Conservation (phyloP, 2,329 filamentous ascomycete genomes). For the Phyllosticta capitalensis region DNA sequence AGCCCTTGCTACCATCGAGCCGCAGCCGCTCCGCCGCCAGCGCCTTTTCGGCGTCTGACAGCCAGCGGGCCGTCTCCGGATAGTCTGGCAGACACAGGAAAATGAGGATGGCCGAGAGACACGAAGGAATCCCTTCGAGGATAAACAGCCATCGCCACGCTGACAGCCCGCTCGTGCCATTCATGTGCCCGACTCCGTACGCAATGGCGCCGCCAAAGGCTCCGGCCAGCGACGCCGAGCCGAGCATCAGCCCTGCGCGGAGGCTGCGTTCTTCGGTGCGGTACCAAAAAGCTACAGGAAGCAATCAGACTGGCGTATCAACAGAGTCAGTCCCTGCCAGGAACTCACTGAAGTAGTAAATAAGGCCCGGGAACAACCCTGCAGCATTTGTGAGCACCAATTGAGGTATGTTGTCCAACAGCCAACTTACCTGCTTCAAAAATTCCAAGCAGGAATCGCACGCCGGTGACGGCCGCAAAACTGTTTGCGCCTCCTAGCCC, state of each 20-base stretch:
- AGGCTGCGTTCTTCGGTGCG: constrained; percentile 46
- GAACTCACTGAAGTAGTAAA: constrained; percentile 41
- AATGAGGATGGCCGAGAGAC: constrained; percentile 29
- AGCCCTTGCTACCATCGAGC: constrained; percentile 33
- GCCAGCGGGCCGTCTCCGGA: constrained; percentile 38
- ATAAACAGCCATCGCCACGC: constrained; percentile 34
- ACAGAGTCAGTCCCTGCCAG: neutral
- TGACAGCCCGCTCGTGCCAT: constrained; percentile 23
- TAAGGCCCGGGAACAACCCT: constrained; percentile 18
- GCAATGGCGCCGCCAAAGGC: constrained; percentile 48
- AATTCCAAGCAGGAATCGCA: constrained; percentile 33
- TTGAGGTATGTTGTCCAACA: neutral
- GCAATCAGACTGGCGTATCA: neutral
- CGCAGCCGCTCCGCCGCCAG: constrained; percentile 33
- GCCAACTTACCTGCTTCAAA: constrained; percentile 16
- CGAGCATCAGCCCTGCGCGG: constrained; percentile 47
- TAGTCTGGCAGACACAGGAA: constrained; percentile 42
- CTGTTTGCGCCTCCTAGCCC: constrained; percentile 36
- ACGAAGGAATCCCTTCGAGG: constrained; percentile 33
- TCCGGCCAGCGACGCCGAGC: constrained; percentile 45
- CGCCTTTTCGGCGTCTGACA: constrained; percentile 35
- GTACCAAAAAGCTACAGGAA: constrained; percentile 41
- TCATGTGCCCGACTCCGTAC: constrained; percentile 39
- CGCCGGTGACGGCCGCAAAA: constrained; percentile 32
- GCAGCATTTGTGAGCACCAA: neutral